These are phyloP conservation scores for Pittosporum tobira DNA, from an alignment of 129 eudicot genomes.

Conservation along the genomic window DNA sequence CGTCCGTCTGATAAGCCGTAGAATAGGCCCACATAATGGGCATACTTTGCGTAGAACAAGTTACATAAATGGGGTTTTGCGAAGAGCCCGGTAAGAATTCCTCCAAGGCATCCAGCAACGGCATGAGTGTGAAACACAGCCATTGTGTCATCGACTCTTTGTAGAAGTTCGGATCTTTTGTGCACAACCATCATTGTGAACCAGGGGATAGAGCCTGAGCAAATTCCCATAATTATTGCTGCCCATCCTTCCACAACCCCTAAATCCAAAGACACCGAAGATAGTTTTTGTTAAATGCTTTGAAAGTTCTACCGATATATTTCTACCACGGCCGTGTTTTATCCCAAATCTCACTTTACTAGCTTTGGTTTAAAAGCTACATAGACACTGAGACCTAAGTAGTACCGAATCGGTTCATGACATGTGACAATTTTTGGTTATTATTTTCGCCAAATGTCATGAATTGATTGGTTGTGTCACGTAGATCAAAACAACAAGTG, in stretches of 20 bases:
- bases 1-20: conserved; percentile 27
- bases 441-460: too few relatives aligned
- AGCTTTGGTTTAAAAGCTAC: too few relatives aligned
- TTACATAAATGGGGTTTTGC: conserved; percentile 40
- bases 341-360: too few relatives aligned
- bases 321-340: too few relatives aligned
- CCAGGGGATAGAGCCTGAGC: conserved; percentile 63
- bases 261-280: conserved; percentile 4
- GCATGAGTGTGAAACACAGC: conserved; percentile 63
- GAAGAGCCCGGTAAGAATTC: conserved; percentile 54
- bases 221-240: conserved; percentile 46
- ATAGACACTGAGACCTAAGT: too few relatives aligned
- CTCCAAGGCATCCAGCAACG: conserved; percentile 58
- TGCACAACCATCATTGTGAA: conserved; percentile 74
- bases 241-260: conserved; percentile 63
- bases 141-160: conserved; percentile 57
- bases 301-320: neutral
- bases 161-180: conserved; percentile 45
- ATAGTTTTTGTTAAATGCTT: neutral
- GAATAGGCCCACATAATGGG: conserved; percentile 35
- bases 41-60: conserved; percentile 26
- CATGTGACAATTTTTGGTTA: too few relatives aligned
- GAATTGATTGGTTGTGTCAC: too few relatives aligned
- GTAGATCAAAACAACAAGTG: too few relatives aligned
- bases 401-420: too few relatives aligned